Percentiles rank a stretch among this genome's conserved stretches.
Conservation (phyloP, 2,329 filamentous ascomycete species). For the Aspergillus pseudonomiae region DNA sequence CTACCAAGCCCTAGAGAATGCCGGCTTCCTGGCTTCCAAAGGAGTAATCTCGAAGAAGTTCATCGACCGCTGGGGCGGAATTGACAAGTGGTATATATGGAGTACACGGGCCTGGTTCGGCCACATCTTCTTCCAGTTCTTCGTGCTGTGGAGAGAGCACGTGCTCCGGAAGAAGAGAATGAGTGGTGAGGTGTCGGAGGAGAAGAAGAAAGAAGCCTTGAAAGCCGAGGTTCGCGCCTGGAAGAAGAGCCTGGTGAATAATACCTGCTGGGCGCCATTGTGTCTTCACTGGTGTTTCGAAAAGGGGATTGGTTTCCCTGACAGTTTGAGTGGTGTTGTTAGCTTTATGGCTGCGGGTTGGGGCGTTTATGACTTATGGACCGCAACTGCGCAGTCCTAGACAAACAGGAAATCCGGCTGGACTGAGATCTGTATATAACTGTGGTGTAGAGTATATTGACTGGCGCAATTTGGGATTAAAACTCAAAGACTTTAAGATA, state of each 20-base stretch:
- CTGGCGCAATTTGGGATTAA: background rate
- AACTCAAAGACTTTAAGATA: background rate
- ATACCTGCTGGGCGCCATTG: slow-evolving; percentile 77
- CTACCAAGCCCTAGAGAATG: slow-evolving; percentile 84
- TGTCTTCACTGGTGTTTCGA: slow-evolving; percentile 82
- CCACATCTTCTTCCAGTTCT: slow-evolving; percentile 76
- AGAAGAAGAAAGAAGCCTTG: slow-evolving; percentile 35
- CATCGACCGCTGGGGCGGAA: slow-evolving; percentile 51
- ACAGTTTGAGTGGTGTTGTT: slow-evolving; percentile 60
- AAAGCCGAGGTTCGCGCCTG: slow-evolving; percentile 56
- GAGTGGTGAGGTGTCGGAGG: slow-evolving; percentile 29
- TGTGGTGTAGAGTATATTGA: background rate
- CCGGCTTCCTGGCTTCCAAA: slow-evolving; percentile 74
- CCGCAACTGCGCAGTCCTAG: slow-evolving; percentile 35
- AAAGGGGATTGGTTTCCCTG: slow-evolving; percentile 61
- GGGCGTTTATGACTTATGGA: slow-evolving; percentile 51
- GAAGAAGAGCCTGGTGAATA: slow-evolving; percentile 65
- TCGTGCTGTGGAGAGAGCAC: slow-evolving; percentile 59
- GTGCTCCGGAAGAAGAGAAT: slow-evolving; percentile 35
- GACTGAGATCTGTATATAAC: slow-evolving; percentile 5
- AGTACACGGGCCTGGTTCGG: slow-evolving; percentile 79
- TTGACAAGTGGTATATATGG: slow-evolving; percentile 67
- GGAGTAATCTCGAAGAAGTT: slow-evolving; percentile 61
- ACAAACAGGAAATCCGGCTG: background rate
- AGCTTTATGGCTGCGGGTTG: slow-evolving; percentile 56